Evolutionary conservation across 1,284 basidiomycete genomes (phyloP).

Genomic region (Caloboletus inedulis): DNA sequence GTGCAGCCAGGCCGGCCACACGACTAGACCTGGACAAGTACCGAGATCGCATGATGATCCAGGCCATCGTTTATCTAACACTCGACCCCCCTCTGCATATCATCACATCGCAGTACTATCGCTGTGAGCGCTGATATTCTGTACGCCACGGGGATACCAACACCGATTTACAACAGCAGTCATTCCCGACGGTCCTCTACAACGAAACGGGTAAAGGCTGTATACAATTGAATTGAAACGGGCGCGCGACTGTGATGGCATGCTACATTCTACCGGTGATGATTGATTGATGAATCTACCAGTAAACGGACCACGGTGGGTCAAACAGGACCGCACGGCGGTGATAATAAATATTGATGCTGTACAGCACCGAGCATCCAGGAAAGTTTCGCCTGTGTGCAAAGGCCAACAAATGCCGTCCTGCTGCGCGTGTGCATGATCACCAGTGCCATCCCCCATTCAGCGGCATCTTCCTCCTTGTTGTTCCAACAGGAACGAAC

Average conservation of each 20-base stretch:
- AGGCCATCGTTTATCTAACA: not conserved
- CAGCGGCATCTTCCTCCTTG: not conserved
- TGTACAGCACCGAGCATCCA: not conserved
- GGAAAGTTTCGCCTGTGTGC: not conserved
- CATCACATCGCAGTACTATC: not conserved
- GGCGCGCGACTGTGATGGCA: not conserved
- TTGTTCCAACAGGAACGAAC: not conserved
- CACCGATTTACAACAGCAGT: not conserved
- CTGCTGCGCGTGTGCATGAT: too few species aligned
- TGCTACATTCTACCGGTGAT: not conserved
- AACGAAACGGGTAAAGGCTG: not conserved
- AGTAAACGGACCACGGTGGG: not conserved
- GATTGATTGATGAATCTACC: not conserved
- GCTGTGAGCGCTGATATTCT: not conserved
- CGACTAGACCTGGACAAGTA: not conserved
- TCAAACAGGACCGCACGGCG: not conserved
- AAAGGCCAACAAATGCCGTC: not conserved
- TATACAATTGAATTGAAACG: not conserved
- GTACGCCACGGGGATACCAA: not conserved
- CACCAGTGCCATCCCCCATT: too few species aligned
- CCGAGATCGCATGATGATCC: not conserved
- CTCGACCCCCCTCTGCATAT: not conserved
- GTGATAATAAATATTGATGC: not conserved
- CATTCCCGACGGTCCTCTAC: not conserved
- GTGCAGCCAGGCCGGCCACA: not conserved